phyloP scores from a whole-genome alignment of 2,329 filamentous ascomycete genomes.

The Aspergillus vadensis region DNA sequence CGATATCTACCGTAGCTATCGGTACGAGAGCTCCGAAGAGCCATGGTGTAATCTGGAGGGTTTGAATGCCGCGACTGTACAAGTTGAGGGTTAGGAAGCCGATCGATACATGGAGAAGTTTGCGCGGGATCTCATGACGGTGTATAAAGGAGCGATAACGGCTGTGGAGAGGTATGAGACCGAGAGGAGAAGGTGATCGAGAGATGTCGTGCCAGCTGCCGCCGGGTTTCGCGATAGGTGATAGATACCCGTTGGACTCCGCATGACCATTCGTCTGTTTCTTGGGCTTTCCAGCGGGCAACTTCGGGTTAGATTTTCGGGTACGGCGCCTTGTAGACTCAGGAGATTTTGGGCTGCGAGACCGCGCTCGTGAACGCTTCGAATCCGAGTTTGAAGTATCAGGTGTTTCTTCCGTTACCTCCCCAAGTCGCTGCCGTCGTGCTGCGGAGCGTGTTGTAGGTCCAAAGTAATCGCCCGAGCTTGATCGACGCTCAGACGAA shows the following conservation, averaged over 20 bases:
- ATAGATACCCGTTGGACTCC: constrained; percentile 41
- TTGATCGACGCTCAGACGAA: constrained; percentile 52
- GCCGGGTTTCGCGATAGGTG: constrained; percentile 44
- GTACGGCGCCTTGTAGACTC: constrained; percentile 53
- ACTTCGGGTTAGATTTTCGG: constrained; percentile 45
- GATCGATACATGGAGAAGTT: constrained; percentile 91
- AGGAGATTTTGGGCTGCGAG: constrained; percentile 40
- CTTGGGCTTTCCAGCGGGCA: constrained; percentile 43
- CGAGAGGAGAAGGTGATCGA: constrained; percentile 86
- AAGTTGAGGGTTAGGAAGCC: constrained; percentile 89
- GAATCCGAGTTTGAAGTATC: constrained; percentile 55
- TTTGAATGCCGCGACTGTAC: constrained; percentile 77
- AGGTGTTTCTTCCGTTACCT: constrained; percentile 48
- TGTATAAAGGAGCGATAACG: constrained; percentile 92
- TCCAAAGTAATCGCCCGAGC: constrained; percentile 65
- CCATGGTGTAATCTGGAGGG: constrained; percentile 76
- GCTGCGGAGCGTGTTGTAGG: constrained; percentile 77
- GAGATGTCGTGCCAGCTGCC: constrained; percentile 87
- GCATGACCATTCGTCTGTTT: constrained; percentile 40
- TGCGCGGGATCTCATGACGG: constrained; percentile 94
- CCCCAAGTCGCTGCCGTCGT: constrained; percentile 54
- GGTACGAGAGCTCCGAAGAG: constrained; percentile 80
- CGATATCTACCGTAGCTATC: constrained; percentile 76
- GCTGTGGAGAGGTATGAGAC: constrained; percentile 90
- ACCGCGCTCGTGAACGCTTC: constrained; percentile 66